Percentiles rank a stretch among this genome's conserved stretches.
Conservation (phyloP, 129 eudicot species). For the Apium graveolens region DNA sequence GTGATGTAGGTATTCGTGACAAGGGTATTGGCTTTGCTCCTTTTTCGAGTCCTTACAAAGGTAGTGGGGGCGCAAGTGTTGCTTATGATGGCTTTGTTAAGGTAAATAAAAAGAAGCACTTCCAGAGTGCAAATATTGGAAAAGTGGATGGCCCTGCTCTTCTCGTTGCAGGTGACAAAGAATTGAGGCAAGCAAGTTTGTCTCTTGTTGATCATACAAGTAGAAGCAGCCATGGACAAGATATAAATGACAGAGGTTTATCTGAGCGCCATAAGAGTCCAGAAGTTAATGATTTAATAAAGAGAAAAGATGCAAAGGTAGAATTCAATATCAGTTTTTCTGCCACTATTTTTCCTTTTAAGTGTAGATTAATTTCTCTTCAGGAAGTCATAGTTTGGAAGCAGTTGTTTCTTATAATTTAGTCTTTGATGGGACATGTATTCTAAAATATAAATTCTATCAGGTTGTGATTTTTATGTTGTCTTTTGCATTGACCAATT, state of each 20-base stretch:
- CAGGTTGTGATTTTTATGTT: neutral
- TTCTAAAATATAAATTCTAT: neutral
- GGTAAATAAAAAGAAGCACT: no score
- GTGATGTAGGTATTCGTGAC: no score
- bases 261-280: slow-evolving; percentile 58
- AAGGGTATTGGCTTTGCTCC: no score
- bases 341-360: neutral
- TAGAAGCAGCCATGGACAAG: neutral
- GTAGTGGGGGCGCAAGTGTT: no score
- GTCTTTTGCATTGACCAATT: neutral
- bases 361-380: no score
- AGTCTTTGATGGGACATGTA: no score
- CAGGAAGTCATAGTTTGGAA: no score
- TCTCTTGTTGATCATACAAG: neutral
- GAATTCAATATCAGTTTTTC: neutral
- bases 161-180: neutral
- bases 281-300: slow-evolving; percentile 46
- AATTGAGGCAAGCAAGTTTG: neutral
- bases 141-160: no score
- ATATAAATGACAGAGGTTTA: neutral
- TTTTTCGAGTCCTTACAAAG: no score
- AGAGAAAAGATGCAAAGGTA: slow-evolving; percentile 68
- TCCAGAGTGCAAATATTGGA: no score
- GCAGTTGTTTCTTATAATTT: no score
- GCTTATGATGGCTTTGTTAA: no score